Percentiles rank a stretch among this genome's conserved stretches.
Evolutionary conservation across 2,329 filamentous ascomycete species (phyloP).

Genomic region (Neofusicoccum laricinum): DNA sequence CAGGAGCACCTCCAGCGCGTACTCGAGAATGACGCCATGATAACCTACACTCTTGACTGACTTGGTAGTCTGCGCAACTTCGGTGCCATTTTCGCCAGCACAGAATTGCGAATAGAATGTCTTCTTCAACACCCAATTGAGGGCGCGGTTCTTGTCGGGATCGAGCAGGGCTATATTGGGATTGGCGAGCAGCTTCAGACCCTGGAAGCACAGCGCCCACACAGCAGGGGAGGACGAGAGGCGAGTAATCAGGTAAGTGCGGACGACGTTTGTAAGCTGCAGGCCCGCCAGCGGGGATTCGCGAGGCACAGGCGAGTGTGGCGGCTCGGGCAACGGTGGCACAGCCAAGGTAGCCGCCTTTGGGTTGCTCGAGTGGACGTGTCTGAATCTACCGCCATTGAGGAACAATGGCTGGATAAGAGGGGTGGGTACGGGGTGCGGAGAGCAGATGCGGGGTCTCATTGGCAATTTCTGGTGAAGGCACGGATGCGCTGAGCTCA

Average conservation of each 20-base stretch:
- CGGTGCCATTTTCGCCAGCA: slow-evolving; percentile 68
- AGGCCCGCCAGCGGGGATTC: background rate
- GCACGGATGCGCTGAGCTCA: background rate
- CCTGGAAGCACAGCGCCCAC: background rate
- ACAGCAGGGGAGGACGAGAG: background rate
- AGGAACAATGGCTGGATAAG: background rate
- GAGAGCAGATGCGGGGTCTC: background rate
- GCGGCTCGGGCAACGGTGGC: background rate
- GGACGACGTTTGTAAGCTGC: slow-evolving; percentile 6
- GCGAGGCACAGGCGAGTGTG: background rate
- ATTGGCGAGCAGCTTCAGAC: slow-evolving; percentile 4
- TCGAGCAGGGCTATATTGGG: background rate
- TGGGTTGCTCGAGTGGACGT: slow-evolving; percentile 8
- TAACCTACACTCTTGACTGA: slow-evolving; percentile 69
- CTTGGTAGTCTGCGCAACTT: slow-evolving; percentile 64
- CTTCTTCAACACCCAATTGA: slow-evolving; percentile 69
- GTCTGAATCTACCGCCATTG: background rate
- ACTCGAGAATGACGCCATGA: slow-evolving; percentile 80
- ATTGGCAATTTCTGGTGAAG: background rate
- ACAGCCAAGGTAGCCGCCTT: slow-evolving; percentile 3
- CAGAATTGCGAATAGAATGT: slow-evolving; percentile 92
- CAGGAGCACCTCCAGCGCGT: slow-evolving; percentile 64
- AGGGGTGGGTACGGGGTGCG: background rate
- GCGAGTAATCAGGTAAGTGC: slow-evolving; percentile 15
- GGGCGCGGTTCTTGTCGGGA: slow-evolving; percentile 44